These are phyloP conservation scores for Xerophyta viscosa DNA, from an alignment of 106 monocot species.

Conservation along the genomic window DNA sequence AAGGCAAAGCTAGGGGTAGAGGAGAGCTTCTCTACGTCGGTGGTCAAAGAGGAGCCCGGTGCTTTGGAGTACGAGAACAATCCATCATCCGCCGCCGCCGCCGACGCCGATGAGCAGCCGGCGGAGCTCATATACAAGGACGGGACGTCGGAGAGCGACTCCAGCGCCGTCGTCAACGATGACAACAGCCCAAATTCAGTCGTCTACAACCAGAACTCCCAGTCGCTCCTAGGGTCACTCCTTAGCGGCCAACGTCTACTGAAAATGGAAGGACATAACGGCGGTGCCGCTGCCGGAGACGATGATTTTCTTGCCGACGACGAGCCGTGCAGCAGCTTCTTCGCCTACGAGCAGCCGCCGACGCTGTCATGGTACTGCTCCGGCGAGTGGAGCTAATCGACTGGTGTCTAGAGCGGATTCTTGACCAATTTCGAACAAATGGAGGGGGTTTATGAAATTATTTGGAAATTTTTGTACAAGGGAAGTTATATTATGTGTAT, in stretches of 20 bases:
- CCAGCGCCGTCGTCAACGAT: constrained; percentile 39
- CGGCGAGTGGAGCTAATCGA: too few species aligned
- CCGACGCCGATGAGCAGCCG: not conserved
- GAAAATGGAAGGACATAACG: not conserved
- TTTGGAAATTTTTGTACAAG: too few species aligned
- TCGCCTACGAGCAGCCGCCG: constrained; percentile 12
- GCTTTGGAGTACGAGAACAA: not conserved
- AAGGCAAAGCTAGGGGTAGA: constrained; percentile 19
- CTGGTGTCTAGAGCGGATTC: too few species aligned
- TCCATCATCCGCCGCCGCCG: not conserved
- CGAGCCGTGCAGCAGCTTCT: constrained; percentile 21
- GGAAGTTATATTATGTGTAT: too few species aligned
- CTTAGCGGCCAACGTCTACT: too few species aligned
- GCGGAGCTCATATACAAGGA: constrained; percentile 17
- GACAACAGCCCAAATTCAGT: constrained; percentile 12
- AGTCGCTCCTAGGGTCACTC: too few species aligned
- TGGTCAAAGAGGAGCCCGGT: constrained; percentile 12
- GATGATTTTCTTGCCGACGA: constrained; percentile 2
- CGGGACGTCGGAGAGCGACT: constrained; percentile 53
- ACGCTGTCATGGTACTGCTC: constrained; percentile 23
- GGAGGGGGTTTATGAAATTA: too few species aligned
- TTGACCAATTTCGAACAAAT: too few species aligned
- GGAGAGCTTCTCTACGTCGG: not conserved
- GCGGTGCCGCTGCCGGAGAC: too few species aligned
- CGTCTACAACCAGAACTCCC: too few species aligned